phyloP scores from a whole-genome alignment of 768 basidiomycete genomes.

The Tulasnella sp. region DNA sequence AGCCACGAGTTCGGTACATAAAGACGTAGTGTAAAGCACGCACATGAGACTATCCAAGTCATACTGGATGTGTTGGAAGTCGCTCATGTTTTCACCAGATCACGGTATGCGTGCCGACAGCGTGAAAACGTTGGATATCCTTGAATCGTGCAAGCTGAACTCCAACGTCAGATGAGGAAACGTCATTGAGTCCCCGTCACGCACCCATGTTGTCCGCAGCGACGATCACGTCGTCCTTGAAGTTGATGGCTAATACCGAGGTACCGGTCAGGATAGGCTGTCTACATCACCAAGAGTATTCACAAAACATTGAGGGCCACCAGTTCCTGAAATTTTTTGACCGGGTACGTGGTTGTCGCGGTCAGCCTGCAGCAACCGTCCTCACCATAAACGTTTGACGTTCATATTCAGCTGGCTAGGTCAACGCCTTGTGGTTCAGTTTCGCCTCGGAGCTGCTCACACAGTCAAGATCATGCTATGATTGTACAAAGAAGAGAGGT shows the following conservation, averaged over 20 bases:
- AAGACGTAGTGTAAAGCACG: conserved; percentile 31
- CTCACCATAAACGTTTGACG: too few relatives aligned
- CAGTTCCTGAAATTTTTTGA: too few relatives aligned
- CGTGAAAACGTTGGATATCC: conserved; percentile 85
- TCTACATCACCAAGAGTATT: conserved; percentile 47
- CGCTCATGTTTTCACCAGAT: conserved; percentile 94
- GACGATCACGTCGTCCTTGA: conserved; percentile 97
- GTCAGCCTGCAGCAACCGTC: too few relatives aligned
- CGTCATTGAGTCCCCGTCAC: conserved; percentile 38
- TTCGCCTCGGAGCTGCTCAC: too few relatives aligned
- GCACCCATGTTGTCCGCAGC: conserved; percentile 95
- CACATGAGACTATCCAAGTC: conserved; percentile 74
- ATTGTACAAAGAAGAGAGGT: too few relatives aligned
- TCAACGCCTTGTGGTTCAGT: too few relatives aligned
- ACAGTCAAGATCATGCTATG: too few relatives aligned
- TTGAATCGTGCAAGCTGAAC: conserved; percentile 83
- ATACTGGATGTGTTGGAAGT: conserved; percentile 90
- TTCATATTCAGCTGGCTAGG: too few relatives aligned
- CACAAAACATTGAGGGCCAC: neutral
- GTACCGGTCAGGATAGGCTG: conserved; percentile 97
- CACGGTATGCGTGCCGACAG: conserved; percentile 81
- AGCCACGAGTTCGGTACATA: neutral
- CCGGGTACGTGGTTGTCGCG: too few relatives aligned
- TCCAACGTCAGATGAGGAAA: neutral
- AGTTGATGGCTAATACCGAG: conserved; percentile 92